Evolutionary conservation across 345 rosid species (phyloP).

Genomic region (Zanthoxylum bungeanum): DNA sequence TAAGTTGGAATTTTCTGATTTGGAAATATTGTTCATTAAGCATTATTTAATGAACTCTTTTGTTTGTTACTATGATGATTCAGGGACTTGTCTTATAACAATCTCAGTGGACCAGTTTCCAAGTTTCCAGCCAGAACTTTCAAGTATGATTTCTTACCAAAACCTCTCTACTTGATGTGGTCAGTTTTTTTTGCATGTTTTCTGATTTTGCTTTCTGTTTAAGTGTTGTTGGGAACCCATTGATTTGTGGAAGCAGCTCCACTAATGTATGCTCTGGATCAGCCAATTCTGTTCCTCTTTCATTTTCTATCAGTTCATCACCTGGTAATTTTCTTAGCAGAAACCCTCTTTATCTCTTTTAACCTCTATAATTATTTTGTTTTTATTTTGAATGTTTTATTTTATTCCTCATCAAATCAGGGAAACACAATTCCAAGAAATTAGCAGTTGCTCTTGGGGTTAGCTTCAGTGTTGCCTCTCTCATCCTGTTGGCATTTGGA

Average conservation of each 20-base stretch:
- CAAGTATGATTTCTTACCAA: conserved; percentile 43
- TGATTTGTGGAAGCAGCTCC: conserved; percentile 64
- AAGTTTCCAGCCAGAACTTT: conserved; percentile 74
- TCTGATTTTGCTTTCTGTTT: conserved; percentile 3
- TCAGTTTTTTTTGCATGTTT: neutral
- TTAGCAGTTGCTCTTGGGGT: conserved; percentile 71
- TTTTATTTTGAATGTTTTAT: neutral
- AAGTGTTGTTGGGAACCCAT: conserved; percentile 77
- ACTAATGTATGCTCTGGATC: conserved; percentile 63
- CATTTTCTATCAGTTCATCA: conserved; percentile 51
- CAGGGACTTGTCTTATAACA: conserved; percentile 95
- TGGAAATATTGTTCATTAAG: neutral
- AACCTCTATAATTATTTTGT: neutral
- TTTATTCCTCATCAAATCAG: conserved; percentile 22
- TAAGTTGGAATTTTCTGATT: conserved; percentile 1
- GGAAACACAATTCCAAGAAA: conserved; percentile 54
- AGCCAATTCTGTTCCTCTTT: conserved; percentile 42
- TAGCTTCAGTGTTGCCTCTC: conserved; percentile 48
- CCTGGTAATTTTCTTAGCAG: conserved; percentile 36
- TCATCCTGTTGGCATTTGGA: conserved; percentile 45
- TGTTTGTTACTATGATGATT: conserved; percentile 23
- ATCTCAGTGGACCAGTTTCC: conserved; percentile 85
- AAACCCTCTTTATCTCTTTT: neutral
- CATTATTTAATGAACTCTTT: neutral
- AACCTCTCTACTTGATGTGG: conserved; percentile 2